Evolutionary conservation across 768 basidiomycete genomes (phyloP), one percentile per base, ranked within the genome.

Genomic region (Myochromella boudieri): DNA sequence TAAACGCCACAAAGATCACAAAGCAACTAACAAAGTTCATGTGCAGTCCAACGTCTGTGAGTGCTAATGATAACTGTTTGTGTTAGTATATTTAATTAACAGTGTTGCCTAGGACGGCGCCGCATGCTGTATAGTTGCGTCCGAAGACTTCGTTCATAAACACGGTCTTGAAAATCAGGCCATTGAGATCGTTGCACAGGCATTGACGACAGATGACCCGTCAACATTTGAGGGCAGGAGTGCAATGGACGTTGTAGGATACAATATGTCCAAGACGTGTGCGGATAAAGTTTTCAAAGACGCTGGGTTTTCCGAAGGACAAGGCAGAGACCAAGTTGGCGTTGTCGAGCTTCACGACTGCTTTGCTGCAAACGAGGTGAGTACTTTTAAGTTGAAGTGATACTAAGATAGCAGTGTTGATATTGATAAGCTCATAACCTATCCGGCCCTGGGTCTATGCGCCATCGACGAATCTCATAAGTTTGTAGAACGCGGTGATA

Each of bases 261-360:
- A 84, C 42, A 66, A 74, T 43, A 93, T 93, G 88, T 76, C 86
- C 2, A 82, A 84, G 58, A 66, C 65, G 15, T 80, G 78, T 37
- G 82, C 89, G 3, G 79, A 88, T 56, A 69, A 81, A 42, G 85
- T 82, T 1, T 93, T 90, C 60, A 65, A 67, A 32, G 72, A 85
- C 32, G 89, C 90, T 11, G 87, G 87, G 3, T 84, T 91, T 56
- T 67, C 68, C 6, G 69, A 75, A 6, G 84, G 82, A 0, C 60
- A 81, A 54, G 86, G 77, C 6, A 68, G 89, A 34, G 81, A 88
- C 48, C 76, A 85, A 47, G 84, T 93, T 11, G 87, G 87, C n/a
- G 88, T 92, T 0, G 67, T 93, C 6, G 91, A 94, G 61, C 71
- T 93, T 6, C 91, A 93, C 50, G 91, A 93, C 56, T 93, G 91